Base-by-base conservation (phyloP, 495 filamentous ascomycete species). In the Daldinia loculata region DNA sequence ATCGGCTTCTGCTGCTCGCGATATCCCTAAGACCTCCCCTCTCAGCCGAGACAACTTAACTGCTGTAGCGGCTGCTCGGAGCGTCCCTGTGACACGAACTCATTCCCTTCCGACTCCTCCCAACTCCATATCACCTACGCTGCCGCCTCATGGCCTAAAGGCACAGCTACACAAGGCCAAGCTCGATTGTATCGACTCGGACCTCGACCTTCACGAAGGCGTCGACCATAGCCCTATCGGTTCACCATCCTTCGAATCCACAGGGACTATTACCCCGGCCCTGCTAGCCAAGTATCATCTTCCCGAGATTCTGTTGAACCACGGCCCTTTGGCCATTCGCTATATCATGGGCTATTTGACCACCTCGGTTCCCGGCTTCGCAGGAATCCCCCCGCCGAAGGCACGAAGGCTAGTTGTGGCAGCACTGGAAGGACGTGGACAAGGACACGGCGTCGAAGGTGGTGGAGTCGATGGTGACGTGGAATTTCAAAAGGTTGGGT, bases 301-400 rank as follows among this genome's bases (percentile, higher is more conserved):
- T 32, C 94, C 95, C 6, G 90, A 91, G 69, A 97, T 98, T 79
- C 86, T 99, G 66, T 86, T 98, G 34, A 86, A 89, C 68, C 90
- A 98, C 74, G 95, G 94, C 24, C 93, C 95, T 17, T 80, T 97
- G 79, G 93, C 95, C 26, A 97, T 99, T 75, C 94, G 95, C 72
- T 91, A 97, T 77, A 87, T 99, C 69, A 97, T 96, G 89, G 91
- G 92, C 69, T 92, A 94, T 78, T 86, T 99, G 63, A 97, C 95
- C 24, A 93, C 93, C 39, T 92, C 92, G 27, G 92, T 99, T 11
- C 95, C 95, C 7, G 95, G 95, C 29, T 99, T 97, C 76, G 92
- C 93, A 11, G 86, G 89, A 22, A 97, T 99, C 56, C 90, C 95
- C 2, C 93, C 95, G 17, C 91, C 94, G 50, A 97, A 96, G 81